Evolutionary conservation across 345 rosid species (phyloP).

Genomic region (Gossypium herbaceum): DNA sequence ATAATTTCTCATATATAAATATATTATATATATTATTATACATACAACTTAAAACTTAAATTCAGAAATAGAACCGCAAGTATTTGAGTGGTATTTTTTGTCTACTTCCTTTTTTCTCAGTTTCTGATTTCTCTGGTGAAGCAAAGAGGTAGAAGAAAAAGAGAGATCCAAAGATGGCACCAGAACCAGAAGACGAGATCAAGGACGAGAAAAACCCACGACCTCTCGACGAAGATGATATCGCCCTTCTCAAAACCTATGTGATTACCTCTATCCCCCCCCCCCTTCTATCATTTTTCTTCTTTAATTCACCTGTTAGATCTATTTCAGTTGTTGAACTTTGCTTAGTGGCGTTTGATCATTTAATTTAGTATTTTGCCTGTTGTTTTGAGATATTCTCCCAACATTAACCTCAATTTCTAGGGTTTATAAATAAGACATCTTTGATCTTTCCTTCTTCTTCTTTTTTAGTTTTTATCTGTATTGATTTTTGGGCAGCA

Average conservation of each 20-base stretch:
- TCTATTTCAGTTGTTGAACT: neutral
- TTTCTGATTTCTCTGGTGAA: neutral
- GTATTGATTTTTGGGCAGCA: neutral
- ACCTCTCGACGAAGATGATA: slow-evolving; percentile 71
- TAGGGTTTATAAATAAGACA: neutral
- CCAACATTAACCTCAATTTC: neutral
- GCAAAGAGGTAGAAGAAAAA: neutral
- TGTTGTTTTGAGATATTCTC: neutral
- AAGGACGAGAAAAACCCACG: slow-evolving; percentile 69
- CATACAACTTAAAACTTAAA: too few species aligned
- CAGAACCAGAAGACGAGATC: slow-evolving; percentile 44
- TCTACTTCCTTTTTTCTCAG: neutral
- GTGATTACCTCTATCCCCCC: slow-evolving; percentile 19
- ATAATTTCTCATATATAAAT: too few species aligned
- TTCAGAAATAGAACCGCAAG: too few species aligned
- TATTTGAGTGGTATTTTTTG: neutral
- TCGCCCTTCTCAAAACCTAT: slow-evolving; percentile 72
- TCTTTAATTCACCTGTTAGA: neutral
- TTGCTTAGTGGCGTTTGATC: neutral
- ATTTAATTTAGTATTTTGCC: neutral
- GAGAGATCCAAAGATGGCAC: slow-evolving; percentile 24
- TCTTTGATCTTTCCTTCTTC: neutral
- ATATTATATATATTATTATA: too few species aligned
- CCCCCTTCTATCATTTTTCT: neutral
- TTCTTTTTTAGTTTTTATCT: neutral